These are phyloP conservation scores for Alnus glutinosa DNA, from an alignment of 306 rosid species.

Conservation along the genomic window DNA sequence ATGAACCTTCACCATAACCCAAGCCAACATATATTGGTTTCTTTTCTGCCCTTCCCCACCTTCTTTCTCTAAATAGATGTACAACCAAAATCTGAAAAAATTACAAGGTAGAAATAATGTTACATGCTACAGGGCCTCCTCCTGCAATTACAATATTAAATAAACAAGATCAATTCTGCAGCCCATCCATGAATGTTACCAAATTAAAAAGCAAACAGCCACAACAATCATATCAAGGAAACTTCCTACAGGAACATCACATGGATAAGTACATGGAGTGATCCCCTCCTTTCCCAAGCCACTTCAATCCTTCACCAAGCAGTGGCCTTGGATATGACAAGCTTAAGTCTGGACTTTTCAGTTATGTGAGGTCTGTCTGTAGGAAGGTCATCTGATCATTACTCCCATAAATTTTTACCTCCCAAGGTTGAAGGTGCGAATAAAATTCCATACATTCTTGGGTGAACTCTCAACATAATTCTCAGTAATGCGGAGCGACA, in stretches of 20 bases:
- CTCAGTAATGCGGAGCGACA: constrained; percentile 1
- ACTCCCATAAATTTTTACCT: constrained; percentile 17
- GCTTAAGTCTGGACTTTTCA: constrained; percentile 4
- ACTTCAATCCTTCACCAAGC: constrained; percentile 13
- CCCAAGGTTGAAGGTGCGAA: constrained; percentile 21
- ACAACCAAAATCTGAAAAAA: constrained; percentile 6
- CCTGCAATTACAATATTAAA: constrained; percentile 6
- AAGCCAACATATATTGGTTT: neutral
- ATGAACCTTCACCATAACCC: neutral
- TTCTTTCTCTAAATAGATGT: neutral
- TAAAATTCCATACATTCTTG: constrained; percentile 19
- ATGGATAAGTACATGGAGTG: constrained; percentile 26
- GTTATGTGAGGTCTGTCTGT: constrained; percentile 14
- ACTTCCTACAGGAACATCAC: constrained; percentile 27
- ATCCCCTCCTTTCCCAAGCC: constrained; percentile 15
- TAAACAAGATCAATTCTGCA: constrained; percentile 8
- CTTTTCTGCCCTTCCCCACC: neutral
- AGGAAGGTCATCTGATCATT: constrained; percentile 20
- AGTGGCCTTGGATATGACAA: constrained; percentile 21
- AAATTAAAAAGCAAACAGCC: constrained; percentile 25
- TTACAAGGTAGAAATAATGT: neutral
- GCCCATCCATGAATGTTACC: neutral
- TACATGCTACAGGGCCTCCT: constrained; percentile 20
- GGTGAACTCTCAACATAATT: constrained; percentile 22
- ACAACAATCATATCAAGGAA: constrained; percentile 18